phyloP scores from a whole-genome alignment of 768 basidiomycete genomes.

The Hygrocybe coccinea region DNA sequence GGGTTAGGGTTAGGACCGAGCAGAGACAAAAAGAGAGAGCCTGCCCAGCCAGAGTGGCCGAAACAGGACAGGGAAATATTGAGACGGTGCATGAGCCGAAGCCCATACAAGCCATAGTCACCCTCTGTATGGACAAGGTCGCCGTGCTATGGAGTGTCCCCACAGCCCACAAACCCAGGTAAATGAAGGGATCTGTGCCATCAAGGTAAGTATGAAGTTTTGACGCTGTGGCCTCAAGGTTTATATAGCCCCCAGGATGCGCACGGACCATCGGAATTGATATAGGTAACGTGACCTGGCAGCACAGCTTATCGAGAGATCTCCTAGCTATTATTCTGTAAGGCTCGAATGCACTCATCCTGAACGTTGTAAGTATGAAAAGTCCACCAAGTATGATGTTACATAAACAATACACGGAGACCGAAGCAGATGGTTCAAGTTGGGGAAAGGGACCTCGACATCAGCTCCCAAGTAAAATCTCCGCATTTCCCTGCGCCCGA shows the following conservation, averaged over 20 bases:
- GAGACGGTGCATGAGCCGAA: slow-evolving; percentile 72
- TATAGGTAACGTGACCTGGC: too few relatives aligned
- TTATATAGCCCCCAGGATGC: slow-evolving; percentile 21
- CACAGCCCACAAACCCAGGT: slow-evolving; percentile 39
- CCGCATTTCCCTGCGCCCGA: slow-evolving; percentile 50
- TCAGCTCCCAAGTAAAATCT: slow-evolving; percentile 18
- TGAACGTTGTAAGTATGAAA: too few relatives aligned
- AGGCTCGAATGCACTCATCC: too few relatives aligned
- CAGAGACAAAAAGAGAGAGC: slow-evolving; percentile 15
- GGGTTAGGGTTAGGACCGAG: slow-evolving; percentile 34
- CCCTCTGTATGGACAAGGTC: slow-evolving; percentile 51
- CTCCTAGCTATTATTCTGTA: too few relatives aligned
- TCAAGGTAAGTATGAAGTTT: slow-evolving; percentile 45
- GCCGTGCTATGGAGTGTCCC: slow-evolving; percentile 49
- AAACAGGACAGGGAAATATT: slow-evolving; percentile 76
- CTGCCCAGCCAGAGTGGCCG: slow-evolving; percentile 54
- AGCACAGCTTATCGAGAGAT: too few relatives aligned
- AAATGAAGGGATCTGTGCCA: slow-evolving; percentile 42
- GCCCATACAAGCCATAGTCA: slow-evolving; percentile 55
- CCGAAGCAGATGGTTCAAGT: too few relatives aligned
- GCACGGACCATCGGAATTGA: background rate
- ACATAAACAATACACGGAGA: too few relatives aligned
- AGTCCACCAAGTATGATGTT: too few relatives aligned
- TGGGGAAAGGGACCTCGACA: too few relatives aligned
- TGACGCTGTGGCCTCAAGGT: background rate